These are phyloP conservation scores for Rhododendron henanense DNA, from an alignment of 148 eudicot genomes.

Conservation along the genomic window DNA sequence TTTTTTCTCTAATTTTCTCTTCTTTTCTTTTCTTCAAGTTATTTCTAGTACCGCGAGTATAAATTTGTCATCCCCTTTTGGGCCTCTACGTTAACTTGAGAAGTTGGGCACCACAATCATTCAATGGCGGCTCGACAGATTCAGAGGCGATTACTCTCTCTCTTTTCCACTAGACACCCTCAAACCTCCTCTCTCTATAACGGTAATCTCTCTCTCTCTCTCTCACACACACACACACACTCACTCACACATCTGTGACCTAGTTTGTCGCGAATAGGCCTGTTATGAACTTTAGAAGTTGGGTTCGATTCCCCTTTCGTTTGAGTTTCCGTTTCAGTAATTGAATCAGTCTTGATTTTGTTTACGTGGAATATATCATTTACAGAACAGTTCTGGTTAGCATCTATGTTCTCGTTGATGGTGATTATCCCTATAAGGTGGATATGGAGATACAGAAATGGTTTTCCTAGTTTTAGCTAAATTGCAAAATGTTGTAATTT, in stretches of 20 bases:
- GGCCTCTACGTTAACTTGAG: neutral
- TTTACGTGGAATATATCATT: neutral
- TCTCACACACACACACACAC: neutral
- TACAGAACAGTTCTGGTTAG: neutral
- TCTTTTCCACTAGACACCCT: neutral
- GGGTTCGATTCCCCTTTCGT: neutral
- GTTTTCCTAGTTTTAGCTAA: no score
- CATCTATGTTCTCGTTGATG: neutral
- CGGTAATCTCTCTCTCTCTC: neutral
- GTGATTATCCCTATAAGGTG: neutral
- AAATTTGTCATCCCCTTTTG: no score
- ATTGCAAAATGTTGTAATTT: no score
- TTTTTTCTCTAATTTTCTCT: no score
- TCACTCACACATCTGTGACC: neutral
- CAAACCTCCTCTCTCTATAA: neutral
- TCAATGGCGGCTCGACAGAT: conserved; percentile 6
- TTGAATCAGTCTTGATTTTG: neutral
- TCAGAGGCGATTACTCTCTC: conserved; percentile 2
- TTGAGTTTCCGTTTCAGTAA: neutral
- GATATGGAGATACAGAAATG: neutral
- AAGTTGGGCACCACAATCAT: neutral
- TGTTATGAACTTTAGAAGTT: neutral
- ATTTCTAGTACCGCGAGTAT: no score
- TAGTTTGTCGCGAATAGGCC: neutral
- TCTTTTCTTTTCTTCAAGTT: no score